Evolutionary conservation across 2,329 filamentous ascomycete species (phyloP).

Genomic region (Aciculosporium take): DNA sequence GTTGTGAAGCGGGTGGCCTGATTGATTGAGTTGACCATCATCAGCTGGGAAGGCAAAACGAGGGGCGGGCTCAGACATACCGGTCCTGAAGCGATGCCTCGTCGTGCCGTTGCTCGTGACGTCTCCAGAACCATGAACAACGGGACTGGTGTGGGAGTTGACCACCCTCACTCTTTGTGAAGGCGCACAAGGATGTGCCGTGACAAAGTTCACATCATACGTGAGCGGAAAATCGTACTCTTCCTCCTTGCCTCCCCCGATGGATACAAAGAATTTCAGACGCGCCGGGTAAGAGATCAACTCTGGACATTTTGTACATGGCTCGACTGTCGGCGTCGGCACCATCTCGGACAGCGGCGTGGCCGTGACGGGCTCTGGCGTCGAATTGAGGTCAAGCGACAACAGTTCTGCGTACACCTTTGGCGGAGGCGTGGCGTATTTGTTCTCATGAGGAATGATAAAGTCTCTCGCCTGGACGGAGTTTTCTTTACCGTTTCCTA

Average conservation of each 20-base stretch:
- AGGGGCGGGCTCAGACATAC: constrained; percentile 17
- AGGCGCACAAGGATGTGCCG: constrained; percentile 49
- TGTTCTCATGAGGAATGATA: constrained; percentile 43
- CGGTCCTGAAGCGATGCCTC: constrained; percentile 32
- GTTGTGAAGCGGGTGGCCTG: constrained; percentile 50
- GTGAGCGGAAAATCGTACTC: constrained; percentile 31
- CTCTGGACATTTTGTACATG: constrained; percentile 18
- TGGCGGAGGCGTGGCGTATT: constrained; percentile 33
- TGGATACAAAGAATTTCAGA: constrained; percentile 21
- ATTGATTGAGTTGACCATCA: constrained; percentile 12
- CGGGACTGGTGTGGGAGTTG: constrained; percentile 45
- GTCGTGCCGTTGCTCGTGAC: constrained; percentile 30
- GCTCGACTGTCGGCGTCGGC: constrained; percentile 24
- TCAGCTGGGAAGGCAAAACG: neutral
- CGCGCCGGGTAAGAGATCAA: constrained; percentile 21
- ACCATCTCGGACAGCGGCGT: constrained; percentile 29
- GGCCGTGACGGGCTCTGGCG: constrained; percentile 28
- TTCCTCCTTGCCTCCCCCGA: constrained; percentile 25
- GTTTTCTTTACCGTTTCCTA: constrained; percentile 41
- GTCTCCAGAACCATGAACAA: constrained; percentile 37
- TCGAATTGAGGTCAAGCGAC: constrained; percentile 33
- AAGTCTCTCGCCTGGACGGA: constrained; percentile 48
- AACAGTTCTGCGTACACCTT: constrained; percentile 34
- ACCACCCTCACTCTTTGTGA: constrained; percentile 42
- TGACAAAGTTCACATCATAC: constrained; percentile 51